A percentile compares a stretch with the other conserved stretches of the same genome.
Evolutionary conservation across 371 early-diverging fungal species (phyloP).

Genomic region (Mortierella sp.): DNA sequence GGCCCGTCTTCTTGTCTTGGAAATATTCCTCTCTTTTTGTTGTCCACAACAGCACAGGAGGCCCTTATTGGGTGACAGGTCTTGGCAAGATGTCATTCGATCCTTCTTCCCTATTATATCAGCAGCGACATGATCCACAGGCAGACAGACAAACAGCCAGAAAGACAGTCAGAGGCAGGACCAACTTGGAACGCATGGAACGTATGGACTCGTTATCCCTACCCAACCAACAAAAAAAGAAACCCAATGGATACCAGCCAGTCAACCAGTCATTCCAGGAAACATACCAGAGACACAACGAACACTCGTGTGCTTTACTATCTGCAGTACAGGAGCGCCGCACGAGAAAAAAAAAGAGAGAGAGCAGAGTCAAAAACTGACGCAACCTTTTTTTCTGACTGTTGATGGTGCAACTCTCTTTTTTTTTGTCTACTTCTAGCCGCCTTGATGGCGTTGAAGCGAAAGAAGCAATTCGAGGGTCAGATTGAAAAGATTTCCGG

Average conservation of each 20-base stretch:
- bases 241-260: not conserved
- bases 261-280: not conserved
- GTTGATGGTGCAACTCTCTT: not conserved
- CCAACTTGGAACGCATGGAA: not conserved
- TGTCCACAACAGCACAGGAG: not conserved
- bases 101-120: not conserved
- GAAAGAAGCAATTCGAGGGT: slow-evolving; percentile 89
- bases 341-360: not conserved
- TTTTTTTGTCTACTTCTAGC: slow-evolving; percentile 59
- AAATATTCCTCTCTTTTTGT: not conserved
- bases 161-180: not conserved
- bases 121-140: not conserved
- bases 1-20: not conserved
- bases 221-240: not conserved
- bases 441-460: slow-evolving; percentile 95
- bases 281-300: not conserved
- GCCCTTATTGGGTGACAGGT: slow-evolving; percentile 4
- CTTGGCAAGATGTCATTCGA: slow-evolving; percentile 8
- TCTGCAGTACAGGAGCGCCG: not conserved
- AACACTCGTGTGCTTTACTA: not conserved
- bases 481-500: slow-evolving; percentile 93
- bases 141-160: too few species aligned
- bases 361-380: not conserved
- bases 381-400: not conserved
- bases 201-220: not conserved